Conservation (phyloP, 805 yeast genomes). For the Blastobotrys terrestris region DNA sequence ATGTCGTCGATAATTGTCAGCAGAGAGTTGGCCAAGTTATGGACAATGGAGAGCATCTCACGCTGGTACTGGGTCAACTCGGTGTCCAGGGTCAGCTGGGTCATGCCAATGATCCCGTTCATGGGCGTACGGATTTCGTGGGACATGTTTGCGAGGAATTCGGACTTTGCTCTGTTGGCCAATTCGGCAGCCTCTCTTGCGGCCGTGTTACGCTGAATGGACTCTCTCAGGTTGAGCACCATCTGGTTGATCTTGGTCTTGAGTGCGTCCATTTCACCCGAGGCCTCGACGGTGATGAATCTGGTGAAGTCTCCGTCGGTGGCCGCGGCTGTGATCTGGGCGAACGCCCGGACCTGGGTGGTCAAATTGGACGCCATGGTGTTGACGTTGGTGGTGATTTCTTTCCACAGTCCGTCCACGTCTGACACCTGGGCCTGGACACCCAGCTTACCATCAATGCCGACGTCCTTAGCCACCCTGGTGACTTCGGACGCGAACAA, state of each 20-base stretch:
- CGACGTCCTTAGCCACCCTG: constrained; percentile 86
- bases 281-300: constrained; percentile 84
- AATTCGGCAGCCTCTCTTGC: constrained; percentile 93
- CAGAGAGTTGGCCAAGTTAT: constrained; percentile 77
- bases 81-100: constrained; percentile 81
- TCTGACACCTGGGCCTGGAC: constrained; percentile 88
- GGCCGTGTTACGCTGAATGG: constrained; percentile 85
- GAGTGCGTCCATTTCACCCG: constrained; percentile 75
- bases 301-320: constrained; percentile 90
- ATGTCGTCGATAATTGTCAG: constrained; percentile 86
- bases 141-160: constrained; percentile 82
- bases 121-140: constrained; percentile 87
- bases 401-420: constrained; percentile 90
- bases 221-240: constrained; percentile 82
- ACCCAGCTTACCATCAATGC: constrained; percentile 88
- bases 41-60: constrained; percentile 86
- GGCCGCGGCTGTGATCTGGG: constrained; percentile 90
- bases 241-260: constrained; percentile 60
- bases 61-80: constrained; percentile 87
- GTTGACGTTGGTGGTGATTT: constrained; percentile 83
- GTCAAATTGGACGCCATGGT: constrained; percentile 93
- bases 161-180: constrained; percentile 85
- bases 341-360: constrained; percentile 88
- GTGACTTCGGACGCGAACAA: constrained; percentile 85
- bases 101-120: constrained; percentile 92